These are phyloP conservation scores for Cercophora newfieldiana DNA, from an alignment of 495 filamentous ascomycete genomes.

Conservation along the genomic window DNA sequence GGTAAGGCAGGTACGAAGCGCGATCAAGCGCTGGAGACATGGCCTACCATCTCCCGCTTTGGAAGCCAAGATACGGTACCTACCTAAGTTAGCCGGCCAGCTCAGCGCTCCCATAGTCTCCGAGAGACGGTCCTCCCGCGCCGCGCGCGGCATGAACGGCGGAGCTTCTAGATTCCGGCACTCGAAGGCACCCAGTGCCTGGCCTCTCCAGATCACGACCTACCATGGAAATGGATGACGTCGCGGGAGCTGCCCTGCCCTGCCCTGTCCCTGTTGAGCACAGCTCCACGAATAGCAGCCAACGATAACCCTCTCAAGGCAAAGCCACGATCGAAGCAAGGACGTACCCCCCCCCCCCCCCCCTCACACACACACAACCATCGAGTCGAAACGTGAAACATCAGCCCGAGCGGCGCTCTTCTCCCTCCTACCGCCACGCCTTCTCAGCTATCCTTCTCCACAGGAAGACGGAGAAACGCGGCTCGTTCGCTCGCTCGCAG, in stretches of 20 bases:
- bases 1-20: neutral
- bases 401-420: constrained; percentile 10
- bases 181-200: neutral
- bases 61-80: neutral
- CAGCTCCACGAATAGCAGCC: neutral
- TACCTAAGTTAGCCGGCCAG: neutral
- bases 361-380: too few relatives aligned
- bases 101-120: neutral
- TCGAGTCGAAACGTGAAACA: constrained; percentile 23
- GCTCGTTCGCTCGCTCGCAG: neutral
- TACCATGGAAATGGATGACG: neutral
- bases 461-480: neutral
- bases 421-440: neutral
- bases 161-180: neutral
- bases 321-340: neutral
- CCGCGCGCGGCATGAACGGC: constrained; percentile 5
- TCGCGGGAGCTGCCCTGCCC: neutral
- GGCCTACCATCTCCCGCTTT: neutral
- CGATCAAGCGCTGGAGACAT: neutral
- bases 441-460: neutral
- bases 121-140: neutral
- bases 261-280: too few relatives aligned
- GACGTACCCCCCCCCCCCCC: neutral
- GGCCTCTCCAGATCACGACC: neutral
- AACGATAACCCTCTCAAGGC: too few relatives aligned